Evolutionary conservation across 257 asterid genomes (phyloP), one percentile per base, ranked within the genome.

Genomic region (Lavandula angustifolia): DNA sequence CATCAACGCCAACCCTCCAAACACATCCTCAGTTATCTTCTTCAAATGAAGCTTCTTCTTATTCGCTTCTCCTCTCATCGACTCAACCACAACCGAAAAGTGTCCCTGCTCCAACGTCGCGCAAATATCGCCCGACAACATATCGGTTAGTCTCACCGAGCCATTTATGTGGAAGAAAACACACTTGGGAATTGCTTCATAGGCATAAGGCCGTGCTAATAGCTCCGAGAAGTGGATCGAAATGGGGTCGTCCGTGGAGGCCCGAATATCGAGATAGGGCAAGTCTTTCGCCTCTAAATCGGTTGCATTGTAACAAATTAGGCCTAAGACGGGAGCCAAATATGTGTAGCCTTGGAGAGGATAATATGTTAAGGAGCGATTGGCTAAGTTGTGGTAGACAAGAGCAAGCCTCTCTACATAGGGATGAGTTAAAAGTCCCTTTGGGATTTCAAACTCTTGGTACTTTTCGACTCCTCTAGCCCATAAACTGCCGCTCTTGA

Each of bases 401-500:
- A 85, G 58, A 52, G 72, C 89, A 64, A 88, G 91, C 81, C 94
- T 81, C 79, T 81, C 82, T 10, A 76, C 87, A 29, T 74, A 81
- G 11, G 87, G 77, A 47, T 63, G 68, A 67, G 60, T 89, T 13
- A 51, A n/a, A 1, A 88, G 72, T 27, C 88, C 90, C 9, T 18
- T n/a, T 0, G 95, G 95, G 35, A 88, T 78, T 16, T 62, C 58
- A 43, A 86, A 84, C 80, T 88, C 90, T 54, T 77, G 76, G 72
- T 75, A 86, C 70, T 8, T 55, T 0, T 9, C 29, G 12, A 84
- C 75, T 2, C 92, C 95, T 69, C 65, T 74, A 7, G 27, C 67
- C 72, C 76, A 67, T 40, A 86, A 77, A 79, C 95, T 81, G 12
- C 96, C 96, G 73, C 85, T 85, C 67, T 90, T 78, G 7, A 86